phyloP scores from a whole-genome alignment of 768 basidiomycete species.

The Serendipita sp. region DNA sequence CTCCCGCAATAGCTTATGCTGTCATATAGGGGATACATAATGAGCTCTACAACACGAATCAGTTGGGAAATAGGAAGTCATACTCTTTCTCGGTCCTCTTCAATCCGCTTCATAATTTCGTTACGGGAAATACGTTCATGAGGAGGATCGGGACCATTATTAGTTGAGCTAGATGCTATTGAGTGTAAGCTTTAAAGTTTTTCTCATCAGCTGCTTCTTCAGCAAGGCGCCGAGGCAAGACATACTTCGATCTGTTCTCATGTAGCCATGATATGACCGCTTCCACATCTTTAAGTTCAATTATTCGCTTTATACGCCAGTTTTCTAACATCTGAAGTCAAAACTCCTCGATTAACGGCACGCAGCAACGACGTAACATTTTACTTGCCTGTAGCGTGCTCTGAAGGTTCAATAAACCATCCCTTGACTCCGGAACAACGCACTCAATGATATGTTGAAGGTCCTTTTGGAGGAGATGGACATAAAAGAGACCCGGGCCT shows the following conservation, averaged over 20 bases:
- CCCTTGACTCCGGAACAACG: conserved; percentile 79
- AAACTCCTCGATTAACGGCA: not conserved
- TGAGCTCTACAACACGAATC: conserved; percentile 1
- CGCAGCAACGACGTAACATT: not conserved
- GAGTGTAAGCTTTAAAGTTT: too few species aligned
- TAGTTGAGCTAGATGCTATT: too few species aligned
- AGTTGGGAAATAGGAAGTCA: conserved; percentile 8
- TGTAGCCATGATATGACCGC: conserved; percentile 45
- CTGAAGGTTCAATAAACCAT: conserved; percentile 73
- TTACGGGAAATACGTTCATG: conserved; percentile 31
- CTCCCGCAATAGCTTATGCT: conserved; percentile 78
- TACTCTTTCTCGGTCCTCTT: conserved; percentile 74
- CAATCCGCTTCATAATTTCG: conserved; percentile 76
- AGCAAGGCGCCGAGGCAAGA: not conserved
- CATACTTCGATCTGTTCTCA: conserved; percentile 24
- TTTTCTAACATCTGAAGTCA: conserved; percentile 65
- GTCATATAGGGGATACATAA: not conserved
- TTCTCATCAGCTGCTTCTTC: not conserved
- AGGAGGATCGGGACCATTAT: conserved; percentile 13
- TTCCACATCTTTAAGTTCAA: conserved; percentile 67
- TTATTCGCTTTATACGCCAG: conserved; percentile 72
- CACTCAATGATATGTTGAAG: conserved; percentile 59
- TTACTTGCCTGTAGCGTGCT: conserved; percentile 67
- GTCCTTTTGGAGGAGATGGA: conserved; percentile 65
- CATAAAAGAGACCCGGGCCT: conserved; percentile 36